Evolutionary conservation across 2,329 filamentous ascomycete species (phyloP).

Genomic region (Didymella arachidicola): DNA sequence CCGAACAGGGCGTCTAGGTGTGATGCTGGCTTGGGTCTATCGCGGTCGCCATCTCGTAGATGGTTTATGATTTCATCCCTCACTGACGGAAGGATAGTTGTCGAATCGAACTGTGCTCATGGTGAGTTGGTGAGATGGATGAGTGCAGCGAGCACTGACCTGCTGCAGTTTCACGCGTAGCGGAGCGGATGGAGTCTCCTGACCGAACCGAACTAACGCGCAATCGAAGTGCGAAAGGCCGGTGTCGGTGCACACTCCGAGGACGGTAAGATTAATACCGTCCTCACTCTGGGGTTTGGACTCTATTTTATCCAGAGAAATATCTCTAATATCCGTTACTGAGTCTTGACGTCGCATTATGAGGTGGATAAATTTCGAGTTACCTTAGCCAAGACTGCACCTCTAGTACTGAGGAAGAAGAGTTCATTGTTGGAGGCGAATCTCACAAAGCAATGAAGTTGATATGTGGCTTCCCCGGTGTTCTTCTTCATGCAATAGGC

Average conservation of each 20-base stretch:
- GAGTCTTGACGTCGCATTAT: slow-evolving; percentile 27
- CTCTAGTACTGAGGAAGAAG: not conserved
- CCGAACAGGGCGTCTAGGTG: slow-evolving; percentile 66
- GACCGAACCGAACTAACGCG: slow-evolving; percentile 64
- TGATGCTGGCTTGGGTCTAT: slow-evolving; percentile 62
- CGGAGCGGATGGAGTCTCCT: slow-evolving; percentile 59
- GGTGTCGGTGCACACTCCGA: slow-evolving; percentile 64
- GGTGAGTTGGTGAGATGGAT: not conserved
- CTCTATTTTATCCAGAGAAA: not conserved
- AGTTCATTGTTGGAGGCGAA: not conserved
- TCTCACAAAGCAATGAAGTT: not conserved
- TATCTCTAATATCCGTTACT: slow-evolving; percentile 19
- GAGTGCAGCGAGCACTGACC: slow-evolving; percentile 17
- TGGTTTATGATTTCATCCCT: slow-evolving; percentile 66
- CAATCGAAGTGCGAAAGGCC: slow-evolving; percentile 67
- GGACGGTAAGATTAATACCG: slow-evolving; percentile 59
- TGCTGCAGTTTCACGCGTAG: slow-evolving; percentile 64
- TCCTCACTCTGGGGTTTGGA: slow-evolving; percentile 9
- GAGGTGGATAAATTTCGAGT: slow-evolving; percentile 1
- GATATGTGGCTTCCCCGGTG: slow-evolving; percentile 1
- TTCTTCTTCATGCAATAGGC: not conserved
- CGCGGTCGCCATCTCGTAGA: slow-evolving; percentile 61
- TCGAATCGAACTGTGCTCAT: slow-evolving; percentile 60
- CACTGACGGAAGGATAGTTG: slow-evolving; percentile 61
- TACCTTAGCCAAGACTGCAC: slow-evolving; percentile 19